Evolutionary conservation across 1,284 basidiomycete species (phyloP), one percentile per base, ranked within the genome.

Genomic region (Boletus mariae): DNA sequence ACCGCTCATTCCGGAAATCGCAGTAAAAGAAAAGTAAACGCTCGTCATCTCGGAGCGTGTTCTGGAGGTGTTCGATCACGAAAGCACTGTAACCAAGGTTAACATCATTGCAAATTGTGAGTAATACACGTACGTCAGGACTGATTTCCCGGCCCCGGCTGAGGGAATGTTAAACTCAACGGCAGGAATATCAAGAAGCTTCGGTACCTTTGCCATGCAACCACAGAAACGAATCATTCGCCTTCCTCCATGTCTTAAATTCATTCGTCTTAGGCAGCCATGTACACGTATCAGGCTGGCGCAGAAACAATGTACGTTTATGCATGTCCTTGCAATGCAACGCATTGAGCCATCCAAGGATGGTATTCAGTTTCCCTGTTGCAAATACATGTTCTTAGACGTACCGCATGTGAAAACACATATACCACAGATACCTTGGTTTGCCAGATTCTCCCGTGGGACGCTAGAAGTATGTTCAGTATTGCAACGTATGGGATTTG

Each of bases 121-220:
- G 20, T 12, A 9, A n/a, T 7, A 15, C 2, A 52, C 55, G 8
- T 23, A 65, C 63, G 59, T 51, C 13, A 65, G 10, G 3, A 65
- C 61, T 6, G 61, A 61, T 13, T 62, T 62, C 15, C 60, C 63
- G 0, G 50, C 53, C 1, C 53, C 60, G 2, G 54, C 51, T 25
- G 12, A 23, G 23, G 23, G 23, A 25, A 41, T 12, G 23, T 4
- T 38, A 5, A 20, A 20, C 2, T 41, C 23, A 41, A 2, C 20
- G 23, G 15, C 7, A 25, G 0, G 3, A 20, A 38, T 25, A 6
- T 41, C 40, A 25, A 41, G 40, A 41, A 1, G 0, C 1, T 3
- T 8, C 0, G 34, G 12, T 41, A 59, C 53, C 15, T 47, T 62
- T 62, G 1, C 59, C 57, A 15, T 54, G 46, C 13, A 60, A 9